Evolutionary conservation across 179 eudicot genomes (phyloP).

Genomic region (Drosera spatulata): DNA sequence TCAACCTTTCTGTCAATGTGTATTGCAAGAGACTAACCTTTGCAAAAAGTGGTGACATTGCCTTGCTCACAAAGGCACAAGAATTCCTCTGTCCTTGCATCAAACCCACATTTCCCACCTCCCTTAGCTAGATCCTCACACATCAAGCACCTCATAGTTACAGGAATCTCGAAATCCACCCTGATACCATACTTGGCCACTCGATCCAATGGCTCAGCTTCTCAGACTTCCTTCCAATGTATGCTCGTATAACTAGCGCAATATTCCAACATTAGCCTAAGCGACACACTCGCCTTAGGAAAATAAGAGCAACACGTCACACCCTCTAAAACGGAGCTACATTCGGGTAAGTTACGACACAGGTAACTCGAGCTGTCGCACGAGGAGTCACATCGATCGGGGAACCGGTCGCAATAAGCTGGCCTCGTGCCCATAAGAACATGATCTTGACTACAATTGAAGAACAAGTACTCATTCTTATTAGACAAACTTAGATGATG

Average conservation of each 20-base stretch:
- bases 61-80: slow-evolving; percentile 63
- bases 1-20: too few relatives aligned
- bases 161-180: slow-evolving; percentile 76
- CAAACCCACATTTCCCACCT: slow-evolving; percentile 82
- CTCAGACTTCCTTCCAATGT: slow-evolving; percentile 65
- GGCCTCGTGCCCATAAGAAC: slow-evolving; percentile 76
- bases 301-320: slow-evolving; percentile 72
- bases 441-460: slow-evolving; percentile 54
- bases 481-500: slow-evolving; percentile 43
- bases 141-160: slow-evolving; percentile 50
- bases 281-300: slow-evolving; percentile 71
- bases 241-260: slow-evolving; percentile 66
- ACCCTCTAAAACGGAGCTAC: slow-evolving; percentile 29
- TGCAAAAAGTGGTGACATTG: slow-evolving; percentile 70
- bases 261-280: slow-evolving; percentile 69
- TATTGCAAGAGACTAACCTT: slow-evolving; percentile 33
- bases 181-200: slow-evolving; percentile 77
- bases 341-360: slow-evolving; percentile 67
- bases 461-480: slow-evolving; percentile 83
- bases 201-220: slow-evolving; percentile 24
- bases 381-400: slow-evolving; percentile 63
- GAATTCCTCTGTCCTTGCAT: slow-evolving; percentile 40
- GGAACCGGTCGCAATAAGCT: slow-evolving; percentile 58
- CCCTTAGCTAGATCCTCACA: slow-evolving; percentile 73
- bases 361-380: slow-evolving; percentile 79